Conservation (phyloP, 2,329 filamentous ascomycete genomes). For the Penicillium sp. region DNA sequence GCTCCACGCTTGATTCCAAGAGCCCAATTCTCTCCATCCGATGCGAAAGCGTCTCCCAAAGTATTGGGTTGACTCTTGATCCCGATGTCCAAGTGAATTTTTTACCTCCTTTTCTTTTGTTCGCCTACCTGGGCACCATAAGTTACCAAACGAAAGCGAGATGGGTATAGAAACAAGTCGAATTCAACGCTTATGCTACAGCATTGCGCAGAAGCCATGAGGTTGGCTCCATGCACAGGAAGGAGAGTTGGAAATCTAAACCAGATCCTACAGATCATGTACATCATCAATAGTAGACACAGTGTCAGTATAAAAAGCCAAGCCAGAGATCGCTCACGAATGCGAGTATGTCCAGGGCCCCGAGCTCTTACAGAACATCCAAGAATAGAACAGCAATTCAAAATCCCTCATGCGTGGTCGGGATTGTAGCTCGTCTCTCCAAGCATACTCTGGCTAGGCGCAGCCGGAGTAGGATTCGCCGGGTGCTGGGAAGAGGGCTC, state of each 20-base stretch:
- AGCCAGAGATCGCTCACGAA: neutral
- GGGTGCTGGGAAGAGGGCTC: conserved; percentile 42
- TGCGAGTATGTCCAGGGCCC: conserved; percentile 9
- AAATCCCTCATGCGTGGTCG: conserved; percentile 50
- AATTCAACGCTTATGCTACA: conserved; percentile 1
- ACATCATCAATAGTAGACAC: conserved; percentile 11
- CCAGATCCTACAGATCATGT: conserved; percentile 3
- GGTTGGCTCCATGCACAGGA: neutral
- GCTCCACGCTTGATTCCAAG: too few species aligned
- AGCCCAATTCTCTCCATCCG: too few species aligned
- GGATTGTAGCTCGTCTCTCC: conserved; percentile 72
- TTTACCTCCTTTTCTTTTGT: too few species aligned
- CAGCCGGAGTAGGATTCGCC: conserved; percentile 54
- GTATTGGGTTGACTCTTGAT: too few species aligned
- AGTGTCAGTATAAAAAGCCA: neutral
- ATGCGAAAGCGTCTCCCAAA: too few species aligned
- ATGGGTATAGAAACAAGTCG: neutral
- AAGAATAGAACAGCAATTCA: neutral
- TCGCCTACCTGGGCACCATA: neutral
- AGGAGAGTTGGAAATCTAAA: neutral
- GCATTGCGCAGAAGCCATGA: neutral
- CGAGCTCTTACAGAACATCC: neutral
- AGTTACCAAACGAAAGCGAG: neutral
- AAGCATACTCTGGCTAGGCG: conserved; percentile 59
- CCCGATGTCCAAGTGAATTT: too few species aligned